Evolutionary conservation across 352 stramenopile species (phyloP).

Genomic region (Phytophthora hibernalis): DNA sequence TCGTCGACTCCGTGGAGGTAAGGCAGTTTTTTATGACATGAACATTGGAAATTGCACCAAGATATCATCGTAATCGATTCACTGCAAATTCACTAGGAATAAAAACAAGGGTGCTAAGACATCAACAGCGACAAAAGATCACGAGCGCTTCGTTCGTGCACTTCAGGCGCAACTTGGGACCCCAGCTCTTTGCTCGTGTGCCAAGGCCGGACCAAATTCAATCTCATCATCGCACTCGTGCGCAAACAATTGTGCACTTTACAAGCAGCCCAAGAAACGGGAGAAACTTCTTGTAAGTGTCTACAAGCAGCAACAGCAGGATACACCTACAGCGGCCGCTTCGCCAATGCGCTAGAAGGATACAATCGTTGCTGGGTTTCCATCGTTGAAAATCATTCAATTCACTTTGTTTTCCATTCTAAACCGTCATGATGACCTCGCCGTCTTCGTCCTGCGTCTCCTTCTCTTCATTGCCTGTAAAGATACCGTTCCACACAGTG

Average conservation of each 20-base stretch:
- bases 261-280: constrained; percentile 69
- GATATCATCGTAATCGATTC: not conserved
- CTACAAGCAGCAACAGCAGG: constrained; percentile 66
- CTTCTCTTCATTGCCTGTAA: constrained; percentile 45
- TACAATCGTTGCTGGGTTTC: not conserved
- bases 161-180: constrained; percentile 57
- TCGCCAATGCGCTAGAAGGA: constrained; percentile 19
- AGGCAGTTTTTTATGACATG: not conserved
- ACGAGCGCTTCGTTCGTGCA: constrained; percentile 58
- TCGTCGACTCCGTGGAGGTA: constrained; percentile 68
- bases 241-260: constrained; percentile 78
- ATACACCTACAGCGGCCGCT: constrained; percentile 4
- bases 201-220: constrained; percentile 13
- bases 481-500: constrained; percentile 60
- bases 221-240: constrained; percentile 35
- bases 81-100: constrained; percentile 23
- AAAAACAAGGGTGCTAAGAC: constrained; percentile 8
- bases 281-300: constrained; percentile 61
- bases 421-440: constrained; percentile 88
- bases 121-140: constrained; percentile 14
- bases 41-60: not conserved
- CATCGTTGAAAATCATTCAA: constrained; percentile 24
- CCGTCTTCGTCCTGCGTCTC: constrained; percentile 55
- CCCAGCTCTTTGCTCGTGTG: constrained; percentile 65
- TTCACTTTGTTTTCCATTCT: constrained; percentile 34